A percentile compares a stretch with the other conserved stretches of the same genome.
Evolutionary conservation across 2,329 filamentous ascomycete species (phyloP).

Genomic region (Aspergillus nomiae): DNA sequence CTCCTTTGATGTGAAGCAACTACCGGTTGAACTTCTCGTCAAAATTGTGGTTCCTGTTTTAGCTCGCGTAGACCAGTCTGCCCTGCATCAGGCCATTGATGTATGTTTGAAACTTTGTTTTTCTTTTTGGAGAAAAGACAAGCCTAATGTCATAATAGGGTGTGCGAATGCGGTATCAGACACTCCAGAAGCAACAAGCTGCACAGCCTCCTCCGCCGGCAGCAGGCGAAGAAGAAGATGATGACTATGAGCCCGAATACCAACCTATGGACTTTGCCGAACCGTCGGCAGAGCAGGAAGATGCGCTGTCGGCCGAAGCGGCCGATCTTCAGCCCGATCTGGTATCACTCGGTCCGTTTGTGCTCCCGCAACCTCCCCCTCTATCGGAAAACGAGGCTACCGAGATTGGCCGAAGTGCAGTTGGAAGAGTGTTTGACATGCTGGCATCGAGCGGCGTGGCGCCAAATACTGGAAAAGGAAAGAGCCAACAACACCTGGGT

Average conservation of each 20-base stretch:
- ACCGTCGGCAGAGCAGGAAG: slow-evolving; percentile 47
- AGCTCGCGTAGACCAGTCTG: slow-evolving; percentile 66
- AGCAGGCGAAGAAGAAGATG: slow-evolving; percentile 67
- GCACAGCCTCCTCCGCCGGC: slow-evolving; percentile 29
- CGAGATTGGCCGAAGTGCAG: slow-evolving; percentile 73
- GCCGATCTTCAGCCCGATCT: slow-evolving; percentile 66
- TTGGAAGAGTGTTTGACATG: slow-evolving; percentile 76
- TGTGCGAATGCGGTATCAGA: slow-evolving; percentile 41
- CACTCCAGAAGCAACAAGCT: slow-evolving; percentile 39
- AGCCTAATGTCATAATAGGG: slow-evolving; percentile 31
- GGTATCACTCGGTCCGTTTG: slow-evolving; percentile 71
- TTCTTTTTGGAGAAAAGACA: neutral
- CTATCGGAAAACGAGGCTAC: slow-evolving; percentile 71
- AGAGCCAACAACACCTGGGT: slow-evolving; percentile 61
- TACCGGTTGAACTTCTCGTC: slow-evolving; percentile 74
- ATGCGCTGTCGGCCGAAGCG: slow-evolving; percentile 76
- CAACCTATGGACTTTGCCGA: slow-evolving; percentile 63
- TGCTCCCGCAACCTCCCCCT: slow-evolving; percentile 73
- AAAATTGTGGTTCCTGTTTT: slow-evolving; percentile 82
- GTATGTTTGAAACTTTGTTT: slow-evolving; percentile 44
- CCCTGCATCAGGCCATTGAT: slow-evolving; percentile 73
- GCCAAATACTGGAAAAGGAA: slow-evolving; percentile 53
- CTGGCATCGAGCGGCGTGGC: slow-evolving; percentile 73
- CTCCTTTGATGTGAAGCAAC: slow-evolving; percentile 77
- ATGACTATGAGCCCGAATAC: slow-evolving; percentile 91